Conservation (phyloP, 2,329 filamentous ascomycete genomes). For the Fusarium sacchari region DNA sequence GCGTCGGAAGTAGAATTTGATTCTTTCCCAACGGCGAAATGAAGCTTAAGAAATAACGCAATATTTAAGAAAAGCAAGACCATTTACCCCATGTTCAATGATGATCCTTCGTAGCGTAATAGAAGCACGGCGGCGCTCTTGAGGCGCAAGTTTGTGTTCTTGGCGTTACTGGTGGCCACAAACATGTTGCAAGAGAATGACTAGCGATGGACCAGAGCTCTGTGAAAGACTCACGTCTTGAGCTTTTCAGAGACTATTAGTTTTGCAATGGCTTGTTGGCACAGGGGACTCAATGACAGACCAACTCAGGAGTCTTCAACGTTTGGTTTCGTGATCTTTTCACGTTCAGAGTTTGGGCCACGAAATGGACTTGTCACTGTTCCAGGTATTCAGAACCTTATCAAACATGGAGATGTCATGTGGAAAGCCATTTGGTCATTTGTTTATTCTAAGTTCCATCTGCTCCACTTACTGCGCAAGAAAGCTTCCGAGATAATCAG, state of each 20-base stretch:
- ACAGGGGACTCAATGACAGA: accelerated
- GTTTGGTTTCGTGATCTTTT: accelerated
- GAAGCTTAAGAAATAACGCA: accelerated
- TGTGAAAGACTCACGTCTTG: accelerated
- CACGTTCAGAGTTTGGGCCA: accelerated
- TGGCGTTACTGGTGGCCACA: not conserved
- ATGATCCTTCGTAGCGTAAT: not conserved
- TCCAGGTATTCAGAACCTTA: not conserved
- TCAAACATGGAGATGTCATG: accelerated
- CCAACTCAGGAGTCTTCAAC: too few relatives aligned
- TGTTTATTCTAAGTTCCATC: not conserved
- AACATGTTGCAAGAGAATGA: accelerated
- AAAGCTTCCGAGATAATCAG: not conserved
- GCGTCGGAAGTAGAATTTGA: not conserved
- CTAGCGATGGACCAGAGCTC: accelerated
- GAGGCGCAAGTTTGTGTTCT: too few relatives aligned
- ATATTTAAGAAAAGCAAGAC: accelerated
- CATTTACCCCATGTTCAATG: not conserved
- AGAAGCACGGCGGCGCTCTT: too few relatives aligned
- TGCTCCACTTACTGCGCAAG: not conserved
- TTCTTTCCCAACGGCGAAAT: accelerated
- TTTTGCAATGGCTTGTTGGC: accelerated
- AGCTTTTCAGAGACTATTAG: accelerated
- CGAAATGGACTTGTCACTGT: not conserved
- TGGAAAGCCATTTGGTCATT: not conserved